Conservation (phyloP, 805 yeast genomes). For the Suhomyces emberorum region DNA sequence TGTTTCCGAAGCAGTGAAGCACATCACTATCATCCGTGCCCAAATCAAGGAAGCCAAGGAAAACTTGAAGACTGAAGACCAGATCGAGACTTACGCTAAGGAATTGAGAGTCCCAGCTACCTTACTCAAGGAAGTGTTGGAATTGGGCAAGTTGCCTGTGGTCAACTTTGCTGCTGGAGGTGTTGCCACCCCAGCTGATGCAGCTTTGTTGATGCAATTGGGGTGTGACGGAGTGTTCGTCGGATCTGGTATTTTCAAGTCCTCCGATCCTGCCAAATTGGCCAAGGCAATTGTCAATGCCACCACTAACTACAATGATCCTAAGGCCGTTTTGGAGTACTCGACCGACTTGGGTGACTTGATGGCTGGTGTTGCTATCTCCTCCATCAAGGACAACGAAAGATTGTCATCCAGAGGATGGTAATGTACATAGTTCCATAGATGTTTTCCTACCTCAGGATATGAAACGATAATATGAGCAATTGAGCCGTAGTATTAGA, state of each 20-base stretch:
- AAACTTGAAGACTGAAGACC: conserved; percentile 37
- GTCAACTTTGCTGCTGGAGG: conserved; percentile 90
- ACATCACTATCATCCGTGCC: conserved; percentile 57
- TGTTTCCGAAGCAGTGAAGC: conserved; percentile 76
- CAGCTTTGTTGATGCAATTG: conserved; percentile 76
- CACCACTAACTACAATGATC: conserved; percentile 65
- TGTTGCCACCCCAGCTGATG: conserved; percentile 84
- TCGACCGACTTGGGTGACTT: conserved; percentile 71
- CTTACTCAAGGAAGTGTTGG: conserved; percentile 48
- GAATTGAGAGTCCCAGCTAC: conserved; percentile 58
- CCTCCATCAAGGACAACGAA: conserved; percentile 44
- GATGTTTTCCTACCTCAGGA: too few species aligned
- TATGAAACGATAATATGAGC: too few species aligned
- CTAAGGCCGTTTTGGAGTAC: conserved; percentile 56
- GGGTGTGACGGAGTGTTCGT: conserved; percentile 81
- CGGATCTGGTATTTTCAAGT: conserved; percentile 76
- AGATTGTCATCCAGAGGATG: conserved; percentile 52
- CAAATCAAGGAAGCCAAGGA: conserved; percentile 49
- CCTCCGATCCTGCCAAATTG: conserved; percentile 65
- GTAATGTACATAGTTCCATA: conserved; percentile 22
- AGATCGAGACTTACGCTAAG: conserved; percentile 49
- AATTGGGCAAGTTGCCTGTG: conserved; percentile 60
- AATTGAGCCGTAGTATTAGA: too few species aligned
- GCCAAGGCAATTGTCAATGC: conserved; percentile 81
- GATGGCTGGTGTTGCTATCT: conserved; percentile 70